Evolutionary conservation across 495 filamentous ascomycete genomes (phyloP).

Genomic region (Eremomyces bilateralis): DNA sequence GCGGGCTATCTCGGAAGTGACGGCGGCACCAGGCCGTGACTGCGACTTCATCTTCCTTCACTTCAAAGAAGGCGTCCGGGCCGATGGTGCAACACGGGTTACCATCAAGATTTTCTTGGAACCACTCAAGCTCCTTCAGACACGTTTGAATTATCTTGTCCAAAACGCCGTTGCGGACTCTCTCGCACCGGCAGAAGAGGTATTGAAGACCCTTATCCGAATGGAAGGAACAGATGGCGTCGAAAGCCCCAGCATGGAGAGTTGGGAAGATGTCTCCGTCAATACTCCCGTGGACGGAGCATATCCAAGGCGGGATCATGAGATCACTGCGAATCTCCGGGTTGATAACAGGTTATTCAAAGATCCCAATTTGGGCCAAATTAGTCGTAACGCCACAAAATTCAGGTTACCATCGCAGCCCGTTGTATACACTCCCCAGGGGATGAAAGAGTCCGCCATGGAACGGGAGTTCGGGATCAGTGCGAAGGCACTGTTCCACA

Average conservation of each 20-base stretch:
- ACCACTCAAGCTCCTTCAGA: constrained; percentile 58
- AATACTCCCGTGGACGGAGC: constrained; percentile 36
- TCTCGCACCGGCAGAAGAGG: constrained; percentile 41
- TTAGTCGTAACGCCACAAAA: constrained; percentile 33
- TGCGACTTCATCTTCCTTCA: constrained; percentile 90
- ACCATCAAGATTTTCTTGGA: constrained; percentile 87
- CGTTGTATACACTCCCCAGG: constrained; percentile 61
- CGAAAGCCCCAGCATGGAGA: constrained; percentile 55
- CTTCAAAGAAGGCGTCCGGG: constrained; percentile 37
- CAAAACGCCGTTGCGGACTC: constrained; percentile 37
- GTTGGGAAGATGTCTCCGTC: constrained; percentile 73
- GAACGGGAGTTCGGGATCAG: constrained; percentile 71
- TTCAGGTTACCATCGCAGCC: constrained; percentile 70
- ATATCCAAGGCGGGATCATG: constrained; percentile 16
- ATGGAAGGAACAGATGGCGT: constrained; percentile 42
- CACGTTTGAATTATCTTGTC: constrained; percentile 63
- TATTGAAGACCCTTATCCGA: constrained; percentile 40
- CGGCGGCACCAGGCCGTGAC: constrained; percentile 68
- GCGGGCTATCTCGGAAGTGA: constrained; percentile 64
- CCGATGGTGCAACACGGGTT: constrained; percentile 44
- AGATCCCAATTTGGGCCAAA: constrained; percentile 3
- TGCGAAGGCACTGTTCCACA: constrained; percentile 83
- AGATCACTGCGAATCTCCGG: constrained; percentile 36
- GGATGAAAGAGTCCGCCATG: constrained; percentile 44
- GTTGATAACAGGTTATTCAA: constrained; percentile 34